Evolutionary conservation across 805 yeast genomes (phyloP), one percentile per base, ranked within the genome.

Genomic region (Ogataea haglerorum): DNA sequence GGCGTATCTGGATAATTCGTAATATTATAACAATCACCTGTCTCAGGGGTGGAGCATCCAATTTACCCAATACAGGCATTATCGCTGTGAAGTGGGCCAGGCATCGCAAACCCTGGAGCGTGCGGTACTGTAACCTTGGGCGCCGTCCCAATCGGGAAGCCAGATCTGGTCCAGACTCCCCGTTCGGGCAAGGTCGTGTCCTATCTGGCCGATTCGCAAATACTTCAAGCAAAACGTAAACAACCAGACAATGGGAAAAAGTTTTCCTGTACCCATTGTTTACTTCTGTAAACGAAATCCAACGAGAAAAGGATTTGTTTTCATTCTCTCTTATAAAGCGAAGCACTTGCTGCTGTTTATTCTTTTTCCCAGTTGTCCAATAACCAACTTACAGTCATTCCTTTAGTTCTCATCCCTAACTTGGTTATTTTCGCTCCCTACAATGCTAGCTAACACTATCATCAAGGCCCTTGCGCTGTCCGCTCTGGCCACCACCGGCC

Each of bases 401-500:
- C 45, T 45, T 48, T 19, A 40, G 46, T 26, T 27, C 36, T 39
- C 41, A 22, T 38, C 32, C 28, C 17, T 35, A 22, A 34, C 6
- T 27, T 38, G 42, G 41, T 41, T 30, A 32, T 42, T 32, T 14
- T 36, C 47, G 14, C 41, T 40, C 45, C 35, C 34, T 39, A 23
- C 14, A 17, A 55, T 58, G 65, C 54, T 54, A 43, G 53, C 61
- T 44, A 54, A 49, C 26, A 45, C 42, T 42, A 49, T 79, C 57
- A 56, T 76, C 54, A 70, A 68, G 52, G 63, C 74, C 39, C 44
- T 70, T 41, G 58, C 68, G 43, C 62, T 69, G 34, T 76, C 81
- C 40, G 57, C 78, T 38, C 57, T 78, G 40, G 62, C 72, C 45
- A 73, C 75, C 52, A 60, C 75, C 38, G 71, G 73, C 36, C 45